Evolutionary conservation across 2,329 filamentous ascomycete genomes (phyloP).

Genomic region (Plectosphaerella plurivora): DNA sequence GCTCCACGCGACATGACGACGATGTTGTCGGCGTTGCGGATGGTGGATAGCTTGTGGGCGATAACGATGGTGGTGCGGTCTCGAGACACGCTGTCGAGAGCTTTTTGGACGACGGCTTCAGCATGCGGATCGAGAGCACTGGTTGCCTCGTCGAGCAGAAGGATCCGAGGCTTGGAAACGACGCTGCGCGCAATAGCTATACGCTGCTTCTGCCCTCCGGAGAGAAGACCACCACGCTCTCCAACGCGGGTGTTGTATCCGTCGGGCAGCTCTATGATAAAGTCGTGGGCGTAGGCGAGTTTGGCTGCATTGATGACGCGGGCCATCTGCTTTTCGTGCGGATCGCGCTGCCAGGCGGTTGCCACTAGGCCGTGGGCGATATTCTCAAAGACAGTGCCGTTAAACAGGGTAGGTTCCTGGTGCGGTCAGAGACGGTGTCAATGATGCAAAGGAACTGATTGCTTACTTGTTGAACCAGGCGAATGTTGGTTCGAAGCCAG

Average conservation of each 20-base stretch:
- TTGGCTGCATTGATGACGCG: constrained; percentile 41
- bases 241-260: constrained; percentile 58
- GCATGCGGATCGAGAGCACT: constrained; percentile 40
- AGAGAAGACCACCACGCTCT: constrained; percentile 57
- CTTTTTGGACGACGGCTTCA: constrained; percentile 46
- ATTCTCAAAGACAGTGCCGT: constrained; percentile 47
- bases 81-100: constrained; percentile 45
- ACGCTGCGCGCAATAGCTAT: constrained; percentile 49
- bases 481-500: constrained; percentile 49
- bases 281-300: constrained; percentile 46
- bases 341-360: constrained; percentile 29
- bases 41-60: constrained; percentile 10
- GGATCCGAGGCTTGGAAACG: constrained; percentile 38
- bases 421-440: constrained; percentile 4
- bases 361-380: constrained; percentile 45
- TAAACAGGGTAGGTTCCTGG: constrained; percentile 39
- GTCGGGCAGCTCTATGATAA: constrained; percentile 40
- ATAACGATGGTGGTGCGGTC: constrained; percentile 51
- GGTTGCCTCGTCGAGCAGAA: constrained; percentile 64
- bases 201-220: constrained; percentile 60
- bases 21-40: constrained; percentile 21
- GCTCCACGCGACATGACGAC: constrained; percentile 19
- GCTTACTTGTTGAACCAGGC: constrained; percentile 39
- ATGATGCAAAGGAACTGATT: neutral
- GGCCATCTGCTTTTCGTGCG: constrained; percentile 34